A percentile compares a stretch with the other conserved stretches of the same genome.
Evolutionary conservation across 176 grass and related monocot species (phyloP).

Genomic region (Pontederia crassipes): DNA sequence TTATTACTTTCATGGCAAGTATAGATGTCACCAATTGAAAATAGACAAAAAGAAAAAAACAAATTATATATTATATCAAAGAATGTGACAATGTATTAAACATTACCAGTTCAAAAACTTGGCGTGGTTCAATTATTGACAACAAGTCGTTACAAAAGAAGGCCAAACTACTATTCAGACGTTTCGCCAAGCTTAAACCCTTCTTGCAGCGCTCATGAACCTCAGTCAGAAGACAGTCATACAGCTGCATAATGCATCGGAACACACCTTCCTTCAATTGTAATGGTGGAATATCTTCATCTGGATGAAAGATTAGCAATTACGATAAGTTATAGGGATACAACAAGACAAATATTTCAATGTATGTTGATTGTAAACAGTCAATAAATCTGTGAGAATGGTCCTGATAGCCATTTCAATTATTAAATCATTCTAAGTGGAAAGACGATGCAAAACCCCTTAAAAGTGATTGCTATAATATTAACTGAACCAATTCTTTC

Average conservation of each 20-base stretch:
- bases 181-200: constrained; percentile 90
- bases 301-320: constrained; percentile 31
- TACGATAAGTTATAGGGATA: neutral
- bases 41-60: too few species aligned
- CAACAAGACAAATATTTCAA: neutral
- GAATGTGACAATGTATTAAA: neutral
- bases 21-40: too few species aligned
- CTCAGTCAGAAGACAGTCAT: constrained; percentile 97
- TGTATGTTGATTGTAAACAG: neutral
- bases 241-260: constrained; percentile 88
- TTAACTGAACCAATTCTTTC: too few species aligned
- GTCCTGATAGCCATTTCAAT: too few species aligned
- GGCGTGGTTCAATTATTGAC: constrained; percentile 90
- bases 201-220: constrained; percentile 99
- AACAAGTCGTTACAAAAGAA: constrained; percentile 98
- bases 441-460: too few species aligned
- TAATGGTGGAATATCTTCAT: constrained; percentile 87
- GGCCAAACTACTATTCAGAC: constrained; percentile 87
- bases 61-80: too few species aligned
- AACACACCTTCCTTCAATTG: constrained; percentile 98
- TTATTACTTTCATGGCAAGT: too few species aligned
- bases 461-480: too few species aligned
- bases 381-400: neutral
- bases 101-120: constrained; percentile 99
- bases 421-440: too few species aligned